phyloP scores from a whole-genome alignment of 83 land plant species.

The Picea abies region DNA sequence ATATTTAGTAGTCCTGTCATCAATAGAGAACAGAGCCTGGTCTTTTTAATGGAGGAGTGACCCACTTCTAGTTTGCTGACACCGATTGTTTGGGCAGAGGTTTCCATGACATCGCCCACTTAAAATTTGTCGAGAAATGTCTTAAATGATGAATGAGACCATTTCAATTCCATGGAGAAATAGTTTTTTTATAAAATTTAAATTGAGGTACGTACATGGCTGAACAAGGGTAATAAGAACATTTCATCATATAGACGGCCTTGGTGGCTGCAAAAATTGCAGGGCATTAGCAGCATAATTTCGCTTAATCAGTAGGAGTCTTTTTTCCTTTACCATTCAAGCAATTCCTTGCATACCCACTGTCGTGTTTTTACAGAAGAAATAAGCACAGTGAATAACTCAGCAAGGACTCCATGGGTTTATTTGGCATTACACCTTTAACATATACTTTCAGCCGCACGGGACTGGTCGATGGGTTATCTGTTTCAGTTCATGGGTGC shows the following conservation, averaged over 20 bases:
- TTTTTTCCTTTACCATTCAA: background rate
- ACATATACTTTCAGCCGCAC: background rate
- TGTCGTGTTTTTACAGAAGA: background rate
- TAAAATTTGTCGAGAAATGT: background rate
- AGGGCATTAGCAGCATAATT: background rate
- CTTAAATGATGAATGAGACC: background rate
- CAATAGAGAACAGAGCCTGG: no score
- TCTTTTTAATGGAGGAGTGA: background rate
- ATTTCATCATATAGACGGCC: background rate
- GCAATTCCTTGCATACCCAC: background rate
- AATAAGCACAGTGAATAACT: no score
- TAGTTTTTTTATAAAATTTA: background rate
- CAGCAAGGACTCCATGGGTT: background rate
- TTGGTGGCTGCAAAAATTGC: slow-evolving; percentile 5
- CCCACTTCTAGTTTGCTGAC: background rate
- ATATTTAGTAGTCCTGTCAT: no score
- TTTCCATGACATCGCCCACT: background rate
- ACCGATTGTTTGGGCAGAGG: background rate
- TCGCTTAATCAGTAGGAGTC: background rate
- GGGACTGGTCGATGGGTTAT: background rate
- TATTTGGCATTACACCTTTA: background rate
- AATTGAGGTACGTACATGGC: background rate
- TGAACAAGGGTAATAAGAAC: background rate
- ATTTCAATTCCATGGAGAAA: no score
- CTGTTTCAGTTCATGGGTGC: background rate